A percentile compares a stretch with the other conserved stretches of the same genome.
These are phyloP conservation scores for Boletus rex-veris DNA, from an alignment of 768 basidiomycete genomes.

Conservation along the genomic window DNA sequence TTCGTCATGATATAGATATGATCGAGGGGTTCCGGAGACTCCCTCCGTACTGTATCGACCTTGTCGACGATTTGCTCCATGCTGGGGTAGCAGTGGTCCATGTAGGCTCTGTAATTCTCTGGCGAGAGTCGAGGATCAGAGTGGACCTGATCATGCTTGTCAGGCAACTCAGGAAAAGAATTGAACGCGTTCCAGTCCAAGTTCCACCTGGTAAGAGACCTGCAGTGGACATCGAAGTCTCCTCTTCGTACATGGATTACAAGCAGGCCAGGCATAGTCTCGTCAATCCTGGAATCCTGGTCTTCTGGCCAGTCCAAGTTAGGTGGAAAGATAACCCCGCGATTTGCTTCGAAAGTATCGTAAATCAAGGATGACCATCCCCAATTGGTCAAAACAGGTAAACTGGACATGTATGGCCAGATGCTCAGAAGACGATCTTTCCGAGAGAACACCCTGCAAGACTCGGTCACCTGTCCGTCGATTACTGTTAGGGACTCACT, in stretches of 20 bases:
- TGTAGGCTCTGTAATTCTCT: conserved; percentile 28
- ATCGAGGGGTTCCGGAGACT: conserved; percentile 25
- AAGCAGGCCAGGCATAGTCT: conserved; percentile 35
- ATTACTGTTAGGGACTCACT: conserved; percentile 7
- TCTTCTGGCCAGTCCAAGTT: conserved; percentile 7
- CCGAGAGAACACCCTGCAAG: conserved; percentile 29
- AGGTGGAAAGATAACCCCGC: conserved; percentile 16
- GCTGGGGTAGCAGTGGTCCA: conserved; percentile 41
- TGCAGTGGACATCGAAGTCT: conserved; percentile 45
- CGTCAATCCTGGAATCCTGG: neutral
- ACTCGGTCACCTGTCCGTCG: neutral
- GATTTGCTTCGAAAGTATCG: conserved; percentile 24
- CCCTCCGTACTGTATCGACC: conserved; percentile 32
- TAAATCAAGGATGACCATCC: conserved; percentile 34
- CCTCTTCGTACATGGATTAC: conserved; percentile 50
- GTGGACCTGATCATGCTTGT: conserved; percentile 32
- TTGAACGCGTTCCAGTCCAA: conserved; percentile 44
- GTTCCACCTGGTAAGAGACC: conserved; percentile 31
- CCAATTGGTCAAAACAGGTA: conserved; percentile 34
- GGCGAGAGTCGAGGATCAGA: conserved; percentile 23
- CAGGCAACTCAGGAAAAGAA: conserved; percentile 35
- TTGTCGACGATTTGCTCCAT: conserved; percentile 39
- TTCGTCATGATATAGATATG: conserved; percentile 49
- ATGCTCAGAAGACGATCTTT: conserved; percentile 30
- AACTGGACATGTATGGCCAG: conserved; percentile 32